Percentiles rank a stretch among this genome's conserved stretches.
Evolutionary conservation across 192 early-diverging fungal species (phyloP).

Genomic region (Lunasporangiospora selenospora): DNA sequence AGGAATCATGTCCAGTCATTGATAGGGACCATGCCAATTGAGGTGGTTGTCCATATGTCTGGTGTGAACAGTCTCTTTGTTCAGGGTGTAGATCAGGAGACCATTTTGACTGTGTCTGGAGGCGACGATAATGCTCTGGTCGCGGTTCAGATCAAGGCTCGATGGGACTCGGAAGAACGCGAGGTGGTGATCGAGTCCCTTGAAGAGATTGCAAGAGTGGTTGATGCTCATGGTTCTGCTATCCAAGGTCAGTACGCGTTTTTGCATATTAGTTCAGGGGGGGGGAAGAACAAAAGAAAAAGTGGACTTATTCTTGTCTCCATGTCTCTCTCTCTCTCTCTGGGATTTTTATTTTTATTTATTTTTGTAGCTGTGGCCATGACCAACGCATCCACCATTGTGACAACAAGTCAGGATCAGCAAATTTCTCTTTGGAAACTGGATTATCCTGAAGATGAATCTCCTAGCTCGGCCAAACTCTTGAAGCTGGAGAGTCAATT

Average conservation of each 20-base stretch:
- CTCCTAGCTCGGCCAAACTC: not conserved
- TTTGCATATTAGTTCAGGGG: too few relatives aligned
- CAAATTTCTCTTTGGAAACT: constrained; percentile 66
- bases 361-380: constrained; percentile 49
- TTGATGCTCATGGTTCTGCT: constrained; percentile 71
- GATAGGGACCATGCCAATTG: not conserved
- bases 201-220: constrained; percentile 25
- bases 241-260: constrained; percentile 67
- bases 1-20: constrained; percentile 21
- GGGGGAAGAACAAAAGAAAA: too few relatives aligned
- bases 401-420: constrained; percentile 75
- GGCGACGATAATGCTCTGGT: constrained; percentile 79
- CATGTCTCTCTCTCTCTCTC: not conserved
- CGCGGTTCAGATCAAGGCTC: constrained; percentile 23
- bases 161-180: constrained; percentile 1
- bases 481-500: constrained; percentile 52
- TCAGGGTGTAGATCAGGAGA: constrained; percentile 3
- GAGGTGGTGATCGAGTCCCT: not conserved
- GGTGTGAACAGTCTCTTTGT: constrained; percentile 79
- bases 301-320: not conserved
- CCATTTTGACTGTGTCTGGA: constrained; percentile 64
- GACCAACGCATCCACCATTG: constrained; percentile 36
- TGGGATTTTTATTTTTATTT: constrained; percentile 2
- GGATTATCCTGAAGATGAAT: not conserved
- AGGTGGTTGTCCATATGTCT: constrained; percentile 62